Percentiles rank a stretch among this genome's conserved stretches.
Evolutionary conservation across 805 yeast species (phyloP).

Genomic region (Ogataea nakhonphanomensis): DNA sequence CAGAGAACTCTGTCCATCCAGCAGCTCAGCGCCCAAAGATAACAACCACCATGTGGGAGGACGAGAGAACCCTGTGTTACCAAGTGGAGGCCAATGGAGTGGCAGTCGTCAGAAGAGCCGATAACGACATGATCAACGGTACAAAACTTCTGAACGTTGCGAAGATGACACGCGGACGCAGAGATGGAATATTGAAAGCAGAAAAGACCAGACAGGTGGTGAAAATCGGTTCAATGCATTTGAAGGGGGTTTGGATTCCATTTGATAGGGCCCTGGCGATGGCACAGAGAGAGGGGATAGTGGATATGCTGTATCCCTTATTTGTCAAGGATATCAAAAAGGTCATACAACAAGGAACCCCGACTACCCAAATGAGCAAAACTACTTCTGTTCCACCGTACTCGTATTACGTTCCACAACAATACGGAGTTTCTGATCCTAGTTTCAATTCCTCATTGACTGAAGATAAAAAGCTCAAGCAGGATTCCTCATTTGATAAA

Average conservation of each 20-base stretch:
- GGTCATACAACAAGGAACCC: constrained; percentile 38
- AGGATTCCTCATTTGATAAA: background rate
- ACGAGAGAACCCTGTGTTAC: constrained; percentile 66
- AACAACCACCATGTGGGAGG: constrained; percentile 76
- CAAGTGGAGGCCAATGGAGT: constrained; percentile 71
- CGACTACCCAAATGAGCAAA: constrained; percentile 28
- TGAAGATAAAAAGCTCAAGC: constrained; percentile 8
- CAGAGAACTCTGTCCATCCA: constrained; percentile 21
- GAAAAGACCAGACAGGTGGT: constrained; percentile 69
- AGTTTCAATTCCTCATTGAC: background rate
- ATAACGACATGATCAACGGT: constrained; percentile 70
- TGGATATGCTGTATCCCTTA: constrained; percentile 53
- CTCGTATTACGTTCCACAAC: constrained; percentile 14
- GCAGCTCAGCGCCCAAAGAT: constrained; percentile 39
- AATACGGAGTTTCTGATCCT: constrained; percentile 2
- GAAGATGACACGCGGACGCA: constrained; percentile 68
- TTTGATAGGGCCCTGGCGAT: constrained; percentile 66
- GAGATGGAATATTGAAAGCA: constrained; percentile 66
- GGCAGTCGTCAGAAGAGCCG: constrained; percentile 65
- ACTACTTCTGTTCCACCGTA: constrained; percentile 10
- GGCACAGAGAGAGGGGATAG: constrained; percentile 66
- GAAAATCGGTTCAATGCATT: constrained; percentile 71
- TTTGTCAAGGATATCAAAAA: constrained; percentile 64
- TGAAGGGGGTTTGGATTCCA: constrained; percentile 76
- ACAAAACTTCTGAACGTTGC: constrained; percentile 67